Percentiles rank a stretch among this genome's conserved stretches.
These are phyloP conservation scores for Agaricales sp. DNA, from an alignment of 1,284 basidiomycete genomes.

Conservation along the genomic window DNA sequence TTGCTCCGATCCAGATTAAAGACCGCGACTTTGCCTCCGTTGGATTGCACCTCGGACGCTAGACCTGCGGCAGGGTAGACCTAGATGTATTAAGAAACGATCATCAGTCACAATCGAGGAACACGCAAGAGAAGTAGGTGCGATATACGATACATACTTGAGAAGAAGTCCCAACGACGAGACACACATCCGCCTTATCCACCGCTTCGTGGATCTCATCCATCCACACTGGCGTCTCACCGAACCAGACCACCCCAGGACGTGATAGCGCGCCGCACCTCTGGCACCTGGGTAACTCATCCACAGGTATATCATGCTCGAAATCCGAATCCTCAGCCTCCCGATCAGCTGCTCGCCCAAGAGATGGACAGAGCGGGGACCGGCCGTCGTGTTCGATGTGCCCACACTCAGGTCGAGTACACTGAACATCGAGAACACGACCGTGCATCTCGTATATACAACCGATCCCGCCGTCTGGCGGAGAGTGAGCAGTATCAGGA, in stretches of 20 bases:
- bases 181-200: slow-evolving; percentile 40
- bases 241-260: slow-evolving; percentile 63
- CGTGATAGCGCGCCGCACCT: slow-evolving; percentile 40
- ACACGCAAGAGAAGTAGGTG: background rate
- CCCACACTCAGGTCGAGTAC: slow-evolving; percentile 31
- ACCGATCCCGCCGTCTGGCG: slow-evolving; percentile 6
- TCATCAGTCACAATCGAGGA: background rate
- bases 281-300: slow-evolving; percentile 40
- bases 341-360: slow-evolving; percentile 41
- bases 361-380: slow-evolving; percentile 40
- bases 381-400: slow-evolving; percentile 28
- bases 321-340: slow-evolving; percentile 37
- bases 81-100: slow-evolving; percentile 12
- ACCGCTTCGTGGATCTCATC: slow-evolving; percentile 34
- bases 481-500: too few relatives aligned
- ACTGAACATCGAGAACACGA: slow-evolving; percentile 43
- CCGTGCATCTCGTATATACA: slow-evolving; percentile 56
- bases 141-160: too few relatives aligned
- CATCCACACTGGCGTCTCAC: slow-evolving; percentile 36
- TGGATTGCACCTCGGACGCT: slow-evolving; percentile 19
- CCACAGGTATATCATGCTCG: slow-evolving; percentile 30
- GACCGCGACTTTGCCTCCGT: slow-evolving; percentile 39
- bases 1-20: slow-evolving; percentile 40
- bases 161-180: slow-evolving; percentile 57
- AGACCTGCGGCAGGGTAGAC: slow-evolving; percentile 30